A percentile compares a stretch with the other conserved stretches of the same genome.
Conservation (phyloP, 1,284 basidiomycete genomes). For the Golubevia pallescens region DNA sequence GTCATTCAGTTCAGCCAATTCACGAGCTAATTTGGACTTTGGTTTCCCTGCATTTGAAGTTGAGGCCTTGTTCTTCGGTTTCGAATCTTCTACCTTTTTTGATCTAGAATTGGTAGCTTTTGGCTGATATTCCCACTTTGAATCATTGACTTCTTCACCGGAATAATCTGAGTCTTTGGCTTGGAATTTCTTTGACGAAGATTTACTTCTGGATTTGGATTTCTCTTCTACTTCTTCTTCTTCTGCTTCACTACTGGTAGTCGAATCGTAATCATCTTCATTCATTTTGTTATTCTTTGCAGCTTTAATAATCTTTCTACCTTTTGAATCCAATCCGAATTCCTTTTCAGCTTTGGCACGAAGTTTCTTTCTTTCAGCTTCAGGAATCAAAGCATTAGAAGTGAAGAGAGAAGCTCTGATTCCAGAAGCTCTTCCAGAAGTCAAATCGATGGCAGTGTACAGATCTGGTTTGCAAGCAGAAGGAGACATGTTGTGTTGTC, state of each 20-base stretch:
- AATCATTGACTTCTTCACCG: not conserved
- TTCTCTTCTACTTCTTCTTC: not conserved
- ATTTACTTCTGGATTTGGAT: not conserved
- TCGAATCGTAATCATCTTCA: not conserved
- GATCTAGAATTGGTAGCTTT: not conserved
- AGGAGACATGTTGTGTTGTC: not conserved
- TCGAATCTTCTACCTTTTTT: not conserved
- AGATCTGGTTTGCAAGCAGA: not conserved
- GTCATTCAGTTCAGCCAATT: too few species aligned
- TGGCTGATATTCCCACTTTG: not conserved
- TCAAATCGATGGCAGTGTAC: not conserved
- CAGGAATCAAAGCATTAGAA: not conserved
- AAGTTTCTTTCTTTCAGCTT: not conserved
- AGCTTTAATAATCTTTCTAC: not conserved
- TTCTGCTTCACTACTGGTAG: not conserved
- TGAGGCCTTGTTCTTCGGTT: too few species aligned
- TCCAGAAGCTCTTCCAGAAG: too few species aligned
- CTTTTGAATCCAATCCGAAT: not conserved
- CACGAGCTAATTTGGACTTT: too few species aligned
- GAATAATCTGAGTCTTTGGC: too few species aligned
- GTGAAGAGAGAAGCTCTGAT: not conserved
- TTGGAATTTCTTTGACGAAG: not conserved
- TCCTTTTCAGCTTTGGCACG: not conserved
- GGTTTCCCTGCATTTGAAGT: too few species aligned
- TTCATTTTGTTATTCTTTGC: not conserved